Evolutionary conservation across 1,284 basidiomycete genomes (phyloP), one percentile per base, ranked within the genome.

Genomic region (Stygiomarasmius scandens): DNA sequence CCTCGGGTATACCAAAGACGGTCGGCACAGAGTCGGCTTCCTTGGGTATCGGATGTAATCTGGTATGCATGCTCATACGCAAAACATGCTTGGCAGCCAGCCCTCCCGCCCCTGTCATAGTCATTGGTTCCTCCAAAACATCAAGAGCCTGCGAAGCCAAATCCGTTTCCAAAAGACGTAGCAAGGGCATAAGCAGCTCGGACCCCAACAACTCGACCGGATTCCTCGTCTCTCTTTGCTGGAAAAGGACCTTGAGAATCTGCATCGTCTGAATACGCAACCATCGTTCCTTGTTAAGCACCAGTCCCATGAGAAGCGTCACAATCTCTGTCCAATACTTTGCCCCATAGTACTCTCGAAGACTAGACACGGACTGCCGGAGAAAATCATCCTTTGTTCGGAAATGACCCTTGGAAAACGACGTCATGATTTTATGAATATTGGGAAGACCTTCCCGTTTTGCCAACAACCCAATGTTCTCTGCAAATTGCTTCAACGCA

Each of bases 351-450:
- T 93, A 85, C 66, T 96, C 93, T 27, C 93, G 86, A 44, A 98
- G 80, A 63, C 91, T 89, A 2, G 85, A 80, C 19, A 94, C 88
- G 0, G 94, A 95, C 69, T 98, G 95, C 2, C 94, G 87, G 58
- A 96, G 82, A 71, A 98, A 95, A 71, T 98, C 95, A 56, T 98
- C 96, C 69, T 91, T 91, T 1, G 94, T 94, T 45, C 95, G 82
- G 80, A 98, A 98, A 46, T 93, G 90, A 22, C 82, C 79, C 71
- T 92, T 93, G 43, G 92, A 86, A 63, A 96, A 95, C 6, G 93
- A 96, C 1, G 82, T 89, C 83, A 96, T 91, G 64, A 98, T 90
- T 32, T 93, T 89, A 58, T 85, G 79, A 62, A 97, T 89, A 64
- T 90, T 92, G 11, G 85, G 81, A 52, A 87, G 83, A 43, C 86